Percentiles rank a stretch among this genome's conserved stretches.
phyloP scores from a whole-genome alignment of 2,329 filamentous ascomycete species.

The Torrubiella hemipterigena region DNA sequence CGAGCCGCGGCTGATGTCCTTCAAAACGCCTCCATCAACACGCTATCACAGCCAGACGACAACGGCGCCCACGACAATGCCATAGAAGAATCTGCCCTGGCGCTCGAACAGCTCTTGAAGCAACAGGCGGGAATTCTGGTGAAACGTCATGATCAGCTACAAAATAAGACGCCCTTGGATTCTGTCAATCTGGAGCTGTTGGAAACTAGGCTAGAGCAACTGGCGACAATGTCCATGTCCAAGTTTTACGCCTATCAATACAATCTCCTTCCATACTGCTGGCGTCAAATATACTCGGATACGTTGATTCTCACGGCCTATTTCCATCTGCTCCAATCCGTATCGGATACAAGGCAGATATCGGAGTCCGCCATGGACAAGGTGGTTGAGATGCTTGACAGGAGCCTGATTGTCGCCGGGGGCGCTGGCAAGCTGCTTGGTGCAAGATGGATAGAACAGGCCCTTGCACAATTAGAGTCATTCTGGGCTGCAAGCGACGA shows the following conservation, averaged over 20 bases:
- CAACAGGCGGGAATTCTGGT: no score
- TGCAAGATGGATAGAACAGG: slow-evolving; percentile 35
- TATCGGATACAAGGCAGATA: slow-evolving; percentile 2
- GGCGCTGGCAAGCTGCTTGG: slow-evolving; percentile 42
- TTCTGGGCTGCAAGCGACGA: slow-evolving; percentile 14
- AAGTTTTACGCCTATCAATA: slow-evolving; percentile 62
- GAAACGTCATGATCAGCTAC: no score
- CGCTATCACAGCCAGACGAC: no score
- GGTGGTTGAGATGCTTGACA: slow-evolving; percentile 58
- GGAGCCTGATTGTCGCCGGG: slow-evolving; percentile 64
- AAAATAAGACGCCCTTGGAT: no score
- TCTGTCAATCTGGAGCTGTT: no score
- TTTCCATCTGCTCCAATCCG: slow-evolving; percentile 14
- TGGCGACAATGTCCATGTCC: slow-evolving; percentile 46
- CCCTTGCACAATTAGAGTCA: slow-evolving; percentile 32
- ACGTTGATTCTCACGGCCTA: slow-evolving; percentile 53
- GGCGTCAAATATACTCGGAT: slow-evolving; percentile 62
- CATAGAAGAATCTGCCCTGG: no score
- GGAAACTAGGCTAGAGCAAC: slow-evolving; percentile 34
- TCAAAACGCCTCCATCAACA: no score
- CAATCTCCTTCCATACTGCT: slow-evolving; percentile 52
- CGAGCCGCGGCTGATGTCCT: no score
- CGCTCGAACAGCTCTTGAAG: no score
- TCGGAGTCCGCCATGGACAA: slow-evolving; percentile 28
- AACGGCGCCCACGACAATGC: no score